Evolutionary conservation across 2,329 filamentous ascomycete genomes (phyloP).

Genomic region (Orbilia brochopaga): DNA sequence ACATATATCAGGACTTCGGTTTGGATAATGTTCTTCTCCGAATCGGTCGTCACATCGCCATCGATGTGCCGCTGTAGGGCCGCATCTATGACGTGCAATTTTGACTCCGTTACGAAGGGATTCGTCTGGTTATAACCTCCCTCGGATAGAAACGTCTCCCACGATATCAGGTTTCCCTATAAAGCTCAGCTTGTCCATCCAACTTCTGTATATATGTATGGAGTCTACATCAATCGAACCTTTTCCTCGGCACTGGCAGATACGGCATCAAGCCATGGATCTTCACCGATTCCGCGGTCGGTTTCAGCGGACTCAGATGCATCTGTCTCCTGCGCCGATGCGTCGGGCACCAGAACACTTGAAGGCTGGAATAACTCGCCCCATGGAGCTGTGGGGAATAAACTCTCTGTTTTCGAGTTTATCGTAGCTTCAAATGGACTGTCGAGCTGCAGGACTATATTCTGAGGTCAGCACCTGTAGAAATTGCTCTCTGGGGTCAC

Average conservation of each 20-base stretch:
- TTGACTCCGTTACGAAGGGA: conserved; percentile 72
- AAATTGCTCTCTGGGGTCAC: not conserved
- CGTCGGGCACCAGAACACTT: conserved; percentile 8
- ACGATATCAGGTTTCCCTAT: conserved; percentile 65
- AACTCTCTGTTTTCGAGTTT: conserved; percentile 28
- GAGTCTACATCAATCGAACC: conserved; percentile 11
- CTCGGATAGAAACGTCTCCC: conserved; percentile 69
- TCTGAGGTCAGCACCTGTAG: not conserved
- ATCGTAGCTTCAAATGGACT: conserved; percentile 18
- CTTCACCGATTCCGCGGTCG: conserved; percentile 37
- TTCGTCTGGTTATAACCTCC: conserved; percentile 59
- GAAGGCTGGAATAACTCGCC: conserved; percentile 31
- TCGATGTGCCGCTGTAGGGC: conserved; percentile 59
- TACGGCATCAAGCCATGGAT: conserved; percentile 37
- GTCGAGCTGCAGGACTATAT: conserved; percentile 37
- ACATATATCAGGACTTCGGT: conserved; percentile 34
- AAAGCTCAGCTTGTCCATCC: not conserved
- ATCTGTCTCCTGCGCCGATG: conserved; percentile 2
- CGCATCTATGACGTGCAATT: conserved; percentile 70
- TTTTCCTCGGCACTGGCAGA: conserved; percentile 37
- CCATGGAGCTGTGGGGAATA: conserved; percentile 39
- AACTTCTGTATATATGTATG: not conserved
- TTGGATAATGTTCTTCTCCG: conserved; percentile 36
- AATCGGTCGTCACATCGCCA: conserved; percentile 37
- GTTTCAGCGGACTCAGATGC: conserved; percentile 21